A percentile compares a stretch with the other conserved stretches of the same genome.
Conservation (phyloP, 2,329 filamentous ascomycete species). For the Hypoxylon sp. region DNA sequence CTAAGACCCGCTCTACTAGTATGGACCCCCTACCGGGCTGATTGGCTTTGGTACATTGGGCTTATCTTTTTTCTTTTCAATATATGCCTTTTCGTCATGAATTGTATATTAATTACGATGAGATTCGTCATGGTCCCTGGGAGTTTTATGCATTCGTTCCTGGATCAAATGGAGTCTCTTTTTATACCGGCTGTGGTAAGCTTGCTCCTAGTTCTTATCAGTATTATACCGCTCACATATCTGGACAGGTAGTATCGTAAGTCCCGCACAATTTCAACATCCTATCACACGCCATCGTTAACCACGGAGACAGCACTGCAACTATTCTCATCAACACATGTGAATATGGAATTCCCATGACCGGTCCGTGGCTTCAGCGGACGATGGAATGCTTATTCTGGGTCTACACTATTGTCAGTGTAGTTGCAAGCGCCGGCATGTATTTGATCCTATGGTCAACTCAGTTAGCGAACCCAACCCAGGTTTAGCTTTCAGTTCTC, state of each 20-base stretch:
- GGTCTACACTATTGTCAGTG: constrained; percentile 78
- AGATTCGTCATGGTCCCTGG: constrained; percentile 80
- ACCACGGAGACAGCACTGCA: constrained; percentile 69
- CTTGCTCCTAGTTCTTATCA: constrained; percentile 21
- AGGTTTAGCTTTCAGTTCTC: not conserved
- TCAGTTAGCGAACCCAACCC: constrained; percentile 57
- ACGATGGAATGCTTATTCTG: constrained; percentile 79
- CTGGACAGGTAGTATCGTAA: constrained; percentile 48
- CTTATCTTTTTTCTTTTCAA: constrained; percentile 75
- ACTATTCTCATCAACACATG: constrained; percentile 84
- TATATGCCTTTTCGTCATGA: constrained; percentile 72
- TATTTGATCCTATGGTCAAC: constrained; percentile 81
- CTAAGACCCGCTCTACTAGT: constrained; percentile 55
- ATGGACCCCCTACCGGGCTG: constrained; percentile 63
- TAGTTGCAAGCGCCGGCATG: constrained; percentile 77
- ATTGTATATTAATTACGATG: constrained; percentile 74
- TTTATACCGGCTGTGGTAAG: constrained; percentile 79
- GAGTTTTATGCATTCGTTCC: constrained; percentile 79
- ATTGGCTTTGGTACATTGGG: constrained; percentile 72
- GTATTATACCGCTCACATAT: constrained; percentile 14
- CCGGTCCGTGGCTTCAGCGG: constrained; percentile 72
- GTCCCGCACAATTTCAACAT: constrained; percentile 57
- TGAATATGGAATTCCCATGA: constrained; percentile 78
- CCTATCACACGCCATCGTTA: constrained; percentile 42
- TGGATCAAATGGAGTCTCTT: constrained; percentile 82